Base-by-base conservation (phyloP, 345 rosid genomes). In the Linum usitatissimum region DNA sequence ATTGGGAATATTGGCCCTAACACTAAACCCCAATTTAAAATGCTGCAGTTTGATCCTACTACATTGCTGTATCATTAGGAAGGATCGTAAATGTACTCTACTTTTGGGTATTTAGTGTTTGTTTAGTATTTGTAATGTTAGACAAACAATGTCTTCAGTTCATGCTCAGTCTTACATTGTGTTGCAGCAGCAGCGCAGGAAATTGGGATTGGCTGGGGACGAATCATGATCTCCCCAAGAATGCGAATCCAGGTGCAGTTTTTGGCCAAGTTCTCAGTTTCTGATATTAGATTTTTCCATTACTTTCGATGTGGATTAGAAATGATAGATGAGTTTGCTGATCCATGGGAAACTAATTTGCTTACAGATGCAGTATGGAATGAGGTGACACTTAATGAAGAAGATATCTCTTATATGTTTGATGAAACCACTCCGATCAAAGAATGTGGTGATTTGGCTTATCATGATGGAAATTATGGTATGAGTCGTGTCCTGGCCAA, bases 341-440 rank as follows among this genome's bases (percentile, higher is more conserved):
- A 23, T 64, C 19, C 28, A 18, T 53, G 34, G 58, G 8, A 8
- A 48, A 55, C 30, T 18, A 57, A n/a, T 65, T 68, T 4, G 55
- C 53, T 68, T 66, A 55, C 64, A 77, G 85, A 55, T 13, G 53
- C 61, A 45, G 58, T 69, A 18, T 84, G 82, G 61, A 80, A 79
- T 73, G 81, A 86, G 72, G 90, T 83, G 66, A 14, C 80, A 53
- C 70, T 84, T 58, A 90, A 86, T 59, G 84, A 80, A 66, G 99
- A 90, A 69, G 89, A 90, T 76, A 78, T 82, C 53, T 87, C 97
- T 17, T 85, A 83, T 75, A 83, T 86, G 88, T 81, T 82, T 66
- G 90, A 87, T 57, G 89, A 73, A 72, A 75, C 89, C 56, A 94
- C 97, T 13, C 97, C 99, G 0, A 80, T 84, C 58, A 94, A 84